These are phyloP conservation scores for Avena eriantha DNA, from an alignment of 176 grass and related monocot species.

Conservation along the genomic window DNA sequence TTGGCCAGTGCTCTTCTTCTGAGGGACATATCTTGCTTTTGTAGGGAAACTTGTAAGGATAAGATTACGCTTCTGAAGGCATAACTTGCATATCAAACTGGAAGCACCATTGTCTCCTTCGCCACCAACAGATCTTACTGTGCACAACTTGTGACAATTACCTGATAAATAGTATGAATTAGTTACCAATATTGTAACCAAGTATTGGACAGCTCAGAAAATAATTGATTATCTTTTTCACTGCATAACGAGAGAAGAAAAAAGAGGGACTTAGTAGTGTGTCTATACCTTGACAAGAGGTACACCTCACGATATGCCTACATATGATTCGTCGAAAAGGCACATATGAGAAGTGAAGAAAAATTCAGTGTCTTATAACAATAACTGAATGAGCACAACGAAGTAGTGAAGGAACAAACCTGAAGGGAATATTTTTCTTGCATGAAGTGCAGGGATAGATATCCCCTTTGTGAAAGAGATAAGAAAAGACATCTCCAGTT, in stretches of 20 bases:
- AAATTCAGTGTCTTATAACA: slow-evolving; percentile 46
- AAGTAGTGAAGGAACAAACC: slow-evolving; percentile 56
- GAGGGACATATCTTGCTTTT: slow-evolving; percentile 47
- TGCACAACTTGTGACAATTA: slow-evolving; percentile 84
- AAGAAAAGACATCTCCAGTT: slow-evolving; percentile 67
- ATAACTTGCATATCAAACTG: slow-evolving; percentile 76
- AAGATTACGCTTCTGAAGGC: slow-evolving; percentile 56
- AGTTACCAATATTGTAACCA: slow-evolving; percentile 47
- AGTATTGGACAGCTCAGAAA: slow-evolving; percentile 31
- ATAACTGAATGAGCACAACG: slow-evolving; percentile 32
- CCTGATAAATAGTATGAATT: slow-evolving; percentile 64
- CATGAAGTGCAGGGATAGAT: slow-evolving; percentile 82
- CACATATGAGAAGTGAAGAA: slow-evolving; percentile 37
- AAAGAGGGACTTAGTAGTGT: slow-evolving; percentile 29
- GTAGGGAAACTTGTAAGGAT: slow-evolving; percentile 51
- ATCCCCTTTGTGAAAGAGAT: slow-evolving; percentile 81
- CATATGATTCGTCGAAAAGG: slow-evolving; percentile 47
- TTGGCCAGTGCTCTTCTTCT: slow-evolving; percentile 48
- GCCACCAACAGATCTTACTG: slow-evolving; percentile 48
- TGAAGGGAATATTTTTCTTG: slow-evolving; percentile 78
- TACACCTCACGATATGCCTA: slow-evolving; percentile 79
- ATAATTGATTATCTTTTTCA: slow-evolving; percentile 8
- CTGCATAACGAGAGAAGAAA: slow-evolving; percentile 7
- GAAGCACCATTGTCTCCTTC: slow-evolving; percentile 44
- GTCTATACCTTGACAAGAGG: slow-evolving; percentile 81